phyloP scores from a whole-genome alignment of 495 filamentous ascomycete species.

The Talaromyces stipitatus region DNA sequence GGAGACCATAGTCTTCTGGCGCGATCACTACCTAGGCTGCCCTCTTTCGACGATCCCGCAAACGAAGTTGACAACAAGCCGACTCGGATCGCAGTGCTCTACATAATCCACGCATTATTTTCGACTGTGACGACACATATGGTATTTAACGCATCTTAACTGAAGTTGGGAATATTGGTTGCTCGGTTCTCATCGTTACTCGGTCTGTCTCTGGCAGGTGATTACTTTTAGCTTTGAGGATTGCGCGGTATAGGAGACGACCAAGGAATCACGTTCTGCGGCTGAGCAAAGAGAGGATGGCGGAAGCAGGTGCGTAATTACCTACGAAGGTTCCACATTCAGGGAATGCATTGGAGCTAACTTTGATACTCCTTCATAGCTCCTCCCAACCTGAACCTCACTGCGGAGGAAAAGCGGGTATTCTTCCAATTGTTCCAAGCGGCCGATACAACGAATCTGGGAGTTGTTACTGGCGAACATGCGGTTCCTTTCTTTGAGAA shows the following conservation, averaged over 20 bases:
- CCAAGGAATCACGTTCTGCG: background rate
- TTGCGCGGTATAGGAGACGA: background rate
- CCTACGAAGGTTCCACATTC: background rate
- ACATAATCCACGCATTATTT: background rate
- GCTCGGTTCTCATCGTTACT: background rate
- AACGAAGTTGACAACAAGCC: background rate
- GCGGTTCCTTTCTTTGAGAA: slow-evolving; percentile 98
- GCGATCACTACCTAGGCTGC: background rate
- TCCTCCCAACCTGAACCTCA: slow-evolving; percentile 74
- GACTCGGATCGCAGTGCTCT: background rate
- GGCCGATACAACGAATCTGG: slow-evolving; percentile 80
- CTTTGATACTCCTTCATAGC: slow-evolving; percentile 5
- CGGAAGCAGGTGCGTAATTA: background rate
- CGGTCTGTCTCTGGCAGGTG: background rate
- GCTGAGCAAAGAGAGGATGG: background rate
- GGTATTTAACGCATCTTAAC: background rate
- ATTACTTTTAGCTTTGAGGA: background rate
- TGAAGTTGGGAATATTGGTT: background rate
- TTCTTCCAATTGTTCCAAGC: slow-evolving; percentile 86
- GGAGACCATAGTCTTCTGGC: background rate
- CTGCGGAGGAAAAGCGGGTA: slow-evolving; percentile 82
- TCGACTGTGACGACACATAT: background rate
- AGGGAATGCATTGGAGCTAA: background rate
- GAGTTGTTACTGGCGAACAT: slow-evolving; percentile 92
- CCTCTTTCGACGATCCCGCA: background rate